Base-by-base conservation (phyloP, 805 yeast species). In the Candida ipomoeae region DNA sequence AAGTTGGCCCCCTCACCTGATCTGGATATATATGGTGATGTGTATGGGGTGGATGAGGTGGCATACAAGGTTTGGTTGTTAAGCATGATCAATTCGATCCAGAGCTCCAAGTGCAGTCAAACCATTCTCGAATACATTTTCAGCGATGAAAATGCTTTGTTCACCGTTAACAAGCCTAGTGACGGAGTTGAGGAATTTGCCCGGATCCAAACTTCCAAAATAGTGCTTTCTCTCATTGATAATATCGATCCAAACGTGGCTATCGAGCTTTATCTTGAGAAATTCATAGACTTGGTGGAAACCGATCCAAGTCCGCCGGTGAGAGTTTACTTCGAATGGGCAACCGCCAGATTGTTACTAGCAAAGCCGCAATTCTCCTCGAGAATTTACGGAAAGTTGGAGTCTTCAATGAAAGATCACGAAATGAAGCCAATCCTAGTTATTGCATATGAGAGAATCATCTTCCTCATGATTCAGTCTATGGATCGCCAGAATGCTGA, bases 251-350 rank as follows among this genome's bases (percentile, higher is more conserved):
- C 60, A 2, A 50, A 50, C 3, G 21, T 23, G 1, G 40, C 44
- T 1, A 23, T 29, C 10, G 37, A 41, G 3, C 37, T 47, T 11
- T 55, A 62, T 37, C 61, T 80, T 7, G 54, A 64, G 0, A 45
- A 48, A 0, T 68, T 88, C 11, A 70, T 75, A 39, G 44, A 51
- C 1, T 48, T 69, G 31, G 57, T 72, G 6, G 74, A 62, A 13
- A 66, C 70, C 2, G 98, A 92, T 54, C 81, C 88, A 13, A 85
- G 94, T 54, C 97, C 97, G 0, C 69, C 83, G 42, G 87, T 82
- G 5, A 77, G 97, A 50, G 68, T 78, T 2, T 88, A 85, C 59
- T 67, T 87, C 48, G 97, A 91, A 61, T 91, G 96, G 96, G 70
- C 84, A 13, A 65, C 85, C 37, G 78, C 88, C 0, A 66, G 70